phyloP scores from a whole-genome alignment of 1,284 basidiomycete genomes.

The Sporisorium exsertum region DNA sequence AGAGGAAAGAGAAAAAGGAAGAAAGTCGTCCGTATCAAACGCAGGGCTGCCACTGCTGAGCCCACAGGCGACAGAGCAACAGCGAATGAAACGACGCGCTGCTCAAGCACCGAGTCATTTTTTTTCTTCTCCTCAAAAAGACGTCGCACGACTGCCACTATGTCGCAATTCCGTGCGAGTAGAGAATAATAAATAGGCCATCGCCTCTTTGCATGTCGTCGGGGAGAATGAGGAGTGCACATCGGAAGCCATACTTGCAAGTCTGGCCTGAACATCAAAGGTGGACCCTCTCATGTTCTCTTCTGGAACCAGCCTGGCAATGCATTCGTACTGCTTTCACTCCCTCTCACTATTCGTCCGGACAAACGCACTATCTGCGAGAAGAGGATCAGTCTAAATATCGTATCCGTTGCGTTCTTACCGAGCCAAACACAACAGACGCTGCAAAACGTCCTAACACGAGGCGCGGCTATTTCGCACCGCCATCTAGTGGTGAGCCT shows the following conservation, averaged over 20 bases:
- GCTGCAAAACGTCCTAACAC: too few species aligned
- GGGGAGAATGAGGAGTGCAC: conserved; percentile 1
- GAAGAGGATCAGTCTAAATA: conserved; percentile 18
- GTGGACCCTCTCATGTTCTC: not conserved
- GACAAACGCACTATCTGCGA: not conserved
- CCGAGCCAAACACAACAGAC: conserved; percentile 14
- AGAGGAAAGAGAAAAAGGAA: conserved; percentile 23
- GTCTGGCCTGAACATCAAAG: not conserved
- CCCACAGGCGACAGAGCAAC: not conserved
- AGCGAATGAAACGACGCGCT: not conserved
- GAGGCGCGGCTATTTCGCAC: conserved; percentile 4
- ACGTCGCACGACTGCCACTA: conserved; percentile 14
- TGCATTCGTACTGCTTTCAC: too few species aligned
- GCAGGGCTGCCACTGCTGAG: too few species aligned
- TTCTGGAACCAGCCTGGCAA: too few species aligned
- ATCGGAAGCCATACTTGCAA: not conserved
- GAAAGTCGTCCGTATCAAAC: conserved; percentile 21
- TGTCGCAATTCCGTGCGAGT: not conserved
- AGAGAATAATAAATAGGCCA: not conserved
- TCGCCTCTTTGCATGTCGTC: not conserved
- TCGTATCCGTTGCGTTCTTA: conserved; percentile 12
- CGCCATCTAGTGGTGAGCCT: conserved; percentile 65
- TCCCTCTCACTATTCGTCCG: not conserved
- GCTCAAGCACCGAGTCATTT: conserved; percentile 35
- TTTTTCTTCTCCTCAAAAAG: conserved; percentile 5